A percentile compares a stretch with the other conserved stretches of the same genome.
These are phyloP conservation scores for Myriosclerotinia duriaeana DNA, from an alignment of 2,329 filamentous ascomycete species.

Conservation along the genomic window DNA sequence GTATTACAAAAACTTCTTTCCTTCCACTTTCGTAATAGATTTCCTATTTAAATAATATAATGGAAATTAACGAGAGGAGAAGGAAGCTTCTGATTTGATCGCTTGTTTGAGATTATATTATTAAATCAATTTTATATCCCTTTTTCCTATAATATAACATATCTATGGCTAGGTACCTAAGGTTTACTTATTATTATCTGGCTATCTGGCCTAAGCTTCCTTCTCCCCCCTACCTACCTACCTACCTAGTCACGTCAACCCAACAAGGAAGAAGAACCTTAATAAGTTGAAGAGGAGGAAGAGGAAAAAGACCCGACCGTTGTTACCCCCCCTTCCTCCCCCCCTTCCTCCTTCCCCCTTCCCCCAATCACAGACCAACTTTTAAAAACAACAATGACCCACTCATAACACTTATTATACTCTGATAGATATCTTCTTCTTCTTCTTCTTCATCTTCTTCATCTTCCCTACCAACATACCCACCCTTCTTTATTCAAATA, in stretches of 20 bases:
- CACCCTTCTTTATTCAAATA: slow-evolving; percentile 9
- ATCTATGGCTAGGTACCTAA: no score
- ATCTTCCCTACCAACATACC: neutral
- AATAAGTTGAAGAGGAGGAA: no score
- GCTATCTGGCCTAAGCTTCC: neutral
- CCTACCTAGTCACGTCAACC: no score
- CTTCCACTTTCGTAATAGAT: neutral
- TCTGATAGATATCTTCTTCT: neutral
- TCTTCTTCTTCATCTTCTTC: neutral
- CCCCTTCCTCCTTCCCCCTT: no score
- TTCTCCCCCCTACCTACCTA: no score
- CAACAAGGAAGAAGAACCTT: no score
- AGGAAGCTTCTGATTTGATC: neutral
- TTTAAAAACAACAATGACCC: neutral
- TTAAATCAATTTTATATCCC: neutral
- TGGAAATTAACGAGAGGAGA: slow-evolving; percentile 1
- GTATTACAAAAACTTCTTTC: slow-evolving; percentile 4
- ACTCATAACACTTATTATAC: neutral
- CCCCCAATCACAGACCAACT: slow-evolving; percentile 4
- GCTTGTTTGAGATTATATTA: neutral
- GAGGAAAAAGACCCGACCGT: neutral
- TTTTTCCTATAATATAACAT: neutral
- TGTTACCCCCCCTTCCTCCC: no score
- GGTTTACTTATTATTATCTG: no score
- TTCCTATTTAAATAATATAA: neutral